Evolutionary conservation across 2,329 filamentous ascomycete genomes (phyloP).

Genomic region (Cladophialophora exuberans): DNA sequence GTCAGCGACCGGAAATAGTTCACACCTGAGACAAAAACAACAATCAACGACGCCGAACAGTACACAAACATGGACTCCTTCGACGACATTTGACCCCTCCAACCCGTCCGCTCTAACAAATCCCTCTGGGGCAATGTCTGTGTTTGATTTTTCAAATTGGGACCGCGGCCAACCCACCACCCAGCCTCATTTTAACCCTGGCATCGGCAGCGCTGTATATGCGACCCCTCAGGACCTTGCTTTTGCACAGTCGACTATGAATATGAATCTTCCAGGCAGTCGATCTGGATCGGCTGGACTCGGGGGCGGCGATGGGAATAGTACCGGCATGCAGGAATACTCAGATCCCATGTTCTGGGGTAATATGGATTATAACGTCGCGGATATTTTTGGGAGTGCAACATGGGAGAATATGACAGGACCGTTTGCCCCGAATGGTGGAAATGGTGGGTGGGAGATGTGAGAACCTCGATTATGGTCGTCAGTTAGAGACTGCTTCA

Average conservation of each 20-base stretch:
- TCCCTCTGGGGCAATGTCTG: constrained; percentile 3
- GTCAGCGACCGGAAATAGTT: background rate
- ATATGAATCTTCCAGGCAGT: constrained; percentile 20
- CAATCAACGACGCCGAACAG: constrained; percentile 19
- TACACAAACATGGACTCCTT: constrained; percentile 25
- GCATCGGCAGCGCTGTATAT: constrained; percentile 29
- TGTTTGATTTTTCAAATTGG: constrained; percentile 30
- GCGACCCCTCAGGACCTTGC: constrained; percentile 31
- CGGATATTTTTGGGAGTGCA: constrained; percentile 33
- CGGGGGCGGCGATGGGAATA: constrained; percentile 3
- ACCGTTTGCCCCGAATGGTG: constrained; percentile 26
- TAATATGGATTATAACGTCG: constrained; percentile 33
- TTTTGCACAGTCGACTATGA: constrained; percentile 32
- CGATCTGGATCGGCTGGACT: background rate
- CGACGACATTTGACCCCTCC: constrained; percentile 20
- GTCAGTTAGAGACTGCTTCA: no score
- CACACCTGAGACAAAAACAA: constrained; percentile 6
- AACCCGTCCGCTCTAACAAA: constrained; percentile 22
- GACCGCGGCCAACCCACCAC: constrained; percentile 29
- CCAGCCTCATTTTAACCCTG: constrained; percentile 22
- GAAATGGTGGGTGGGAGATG: constrained; percentile 26
- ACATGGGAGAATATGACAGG: constrained; percentile 35
- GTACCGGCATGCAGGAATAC: constrained; percentile 27
- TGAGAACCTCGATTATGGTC: no score
- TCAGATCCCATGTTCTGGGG: constrained; percentile 34